Conservation (phyloP, 2,329 filamentous ascomycete genomes). For the Scytalidium sp. region DNA sequence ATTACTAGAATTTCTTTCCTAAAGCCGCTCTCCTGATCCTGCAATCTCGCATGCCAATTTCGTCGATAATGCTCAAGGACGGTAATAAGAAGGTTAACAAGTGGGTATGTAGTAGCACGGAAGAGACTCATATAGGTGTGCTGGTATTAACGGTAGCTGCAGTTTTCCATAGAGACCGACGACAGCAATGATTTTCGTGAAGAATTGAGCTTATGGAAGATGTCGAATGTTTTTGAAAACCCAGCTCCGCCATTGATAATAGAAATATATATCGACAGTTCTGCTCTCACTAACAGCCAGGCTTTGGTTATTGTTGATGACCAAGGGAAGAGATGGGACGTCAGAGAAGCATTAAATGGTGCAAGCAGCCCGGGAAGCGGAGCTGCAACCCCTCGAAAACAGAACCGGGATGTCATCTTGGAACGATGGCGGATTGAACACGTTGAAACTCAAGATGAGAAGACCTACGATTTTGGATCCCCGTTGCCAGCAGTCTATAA, state of each 20-base stretch:
- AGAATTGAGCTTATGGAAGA: slow-evolving; percentile 78
- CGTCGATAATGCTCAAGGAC: slow-evolving; percentile 49
- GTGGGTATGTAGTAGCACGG: slow-evolving; percentile 71
- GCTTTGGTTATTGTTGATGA: slow-evolving; percentile 86
- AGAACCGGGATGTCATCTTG: slow-evolving; percentile 72
- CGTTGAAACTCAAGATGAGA: slow-evolving; percentile 53
- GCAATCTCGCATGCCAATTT: slow-evolving; percentile 72
- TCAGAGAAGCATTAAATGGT: slow-evolving; percentile 74
- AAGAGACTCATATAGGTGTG: background rate
- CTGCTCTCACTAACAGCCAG: slow-evolving; percentile 76
- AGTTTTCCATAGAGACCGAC: slow-evolving; percentile 95
- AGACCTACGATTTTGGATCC: slow-evolving; percentile 55
- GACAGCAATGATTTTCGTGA: slow-evolving; percentile 87
- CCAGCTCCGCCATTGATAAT: slow-evolving; percentile 82
- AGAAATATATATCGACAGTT: slow-evolving; percentile 84
- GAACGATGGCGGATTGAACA: slow-evolving; percentile 91
- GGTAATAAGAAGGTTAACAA: slow-evolving; percentile 69
- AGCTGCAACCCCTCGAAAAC: slow-evolving; percentile 28
- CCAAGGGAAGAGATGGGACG: slow-evolving; percentile 88
- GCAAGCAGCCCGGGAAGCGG: slow-evolving; percentile 44
- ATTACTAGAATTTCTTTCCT: slow-evolving; percentile 76
- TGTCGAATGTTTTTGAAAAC: slow-evolving; percentile 71
- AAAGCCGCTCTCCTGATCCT: slow-evolving; percentile 85
- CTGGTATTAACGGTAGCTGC: slow-evolving; percentile 10
- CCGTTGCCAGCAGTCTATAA: slow-evolving; percentile 89